Percentiles rank a stretch among this genome's conserved stretches.
Evolutionary conservation across 2,329 filamentous ascomycete species (phyloP).

Genomic region (Paracoccidioides brasiliensis): DNA sequence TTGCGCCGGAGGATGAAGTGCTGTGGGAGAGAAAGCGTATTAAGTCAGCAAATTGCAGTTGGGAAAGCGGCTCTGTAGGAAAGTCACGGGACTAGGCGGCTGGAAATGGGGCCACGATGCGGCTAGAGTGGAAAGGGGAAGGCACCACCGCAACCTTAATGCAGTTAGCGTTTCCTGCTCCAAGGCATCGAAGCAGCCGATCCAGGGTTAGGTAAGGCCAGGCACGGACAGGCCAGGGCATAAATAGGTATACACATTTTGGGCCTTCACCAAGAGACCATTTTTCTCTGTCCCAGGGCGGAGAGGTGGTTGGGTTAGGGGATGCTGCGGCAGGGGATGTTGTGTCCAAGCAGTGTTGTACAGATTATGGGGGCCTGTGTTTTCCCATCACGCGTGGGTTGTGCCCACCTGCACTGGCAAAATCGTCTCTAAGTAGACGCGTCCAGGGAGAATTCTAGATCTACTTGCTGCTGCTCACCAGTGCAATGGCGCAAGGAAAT

Average conservation of each 20-base stretch:
- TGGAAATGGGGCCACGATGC: slow-evolving; percentile 2
- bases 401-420: neutral
- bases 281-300: too few relatives aligned
- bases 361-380: neutral
- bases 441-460: too few relatives aligned
- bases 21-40: slow-evolving; percentile 1
- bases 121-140: slow-evolving; percentile 19
- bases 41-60: slow-evolving; percentile 6
- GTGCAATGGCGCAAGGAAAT: neutral
- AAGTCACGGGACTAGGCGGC: slow-evolving; percentile 11
- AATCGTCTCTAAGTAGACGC: too few relatives aligned
- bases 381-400: neutral
- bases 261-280: too few relatives aligned
- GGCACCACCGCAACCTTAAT: slow-evolving; percentile 13
- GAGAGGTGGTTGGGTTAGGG: too few relatives aligned
- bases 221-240: neutral
- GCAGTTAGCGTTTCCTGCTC: slow-evolving; percentile 24
- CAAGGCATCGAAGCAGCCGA: slow-evolving; percentile 16
- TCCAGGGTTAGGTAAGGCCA: slow-evolving; percentile 8
- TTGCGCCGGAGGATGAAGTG: neutral
- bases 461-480: too few relatives aligned
- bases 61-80: slow-evolving; percentile 10
- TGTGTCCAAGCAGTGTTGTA: too few relatives aligned
- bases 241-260: too few relatives aligned
- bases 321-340: too few relatives aligned